Evolutionary conservation across 1,284 basidiomycete genomes (phyloP).

Genomic region (Moesziomyces sp.): DNA sequence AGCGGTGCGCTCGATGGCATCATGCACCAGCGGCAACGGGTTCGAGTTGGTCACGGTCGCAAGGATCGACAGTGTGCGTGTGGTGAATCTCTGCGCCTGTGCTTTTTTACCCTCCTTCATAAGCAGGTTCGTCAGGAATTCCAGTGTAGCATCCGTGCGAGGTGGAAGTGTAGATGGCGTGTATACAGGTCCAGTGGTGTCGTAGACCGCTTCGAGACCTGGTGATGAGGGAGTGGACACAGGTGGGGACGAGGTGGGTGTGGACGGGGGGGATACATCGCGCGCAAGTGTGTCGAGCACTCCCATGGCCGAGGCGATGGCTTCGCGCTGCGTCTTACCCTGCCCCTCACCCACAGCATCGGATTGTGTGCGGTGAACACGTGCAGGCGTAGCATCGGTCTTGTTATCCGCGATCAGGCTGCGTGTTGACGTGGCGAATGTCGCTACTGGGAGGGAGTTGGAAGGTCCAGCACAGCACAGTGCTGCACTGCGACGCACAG

Average conservation of each 20-base stretch:
- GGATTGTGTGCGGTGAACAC: slow-evolving; percentile 22
- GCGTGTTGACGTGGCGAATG: slow-evolving; percentile 7
- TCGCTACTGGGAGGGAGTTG: slow-evolving; percentile 5
- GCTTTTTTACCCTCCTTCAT: slow-evolving; percentile 69
- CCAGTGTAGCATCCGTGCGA: slow-evolving; percentile 61
- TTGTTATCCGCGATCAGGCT: slow-evolving; percentile 30
- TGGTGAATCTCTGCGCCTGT: slow-evolving; percentile 63
- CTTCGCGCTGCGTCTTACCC: slow-evolving; percentile 34
- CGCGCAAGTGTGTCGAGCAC: slow-evolving; percentile 29
- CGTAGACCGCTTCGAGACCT: slow-evolving; percentile 6
- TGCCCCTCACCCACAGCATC: not conserved
- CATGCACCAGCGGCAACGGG: slow-evolving; percentile 66
- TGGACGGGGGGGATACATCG: slow-evolving; percentile 4
- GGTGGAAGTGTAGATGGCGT: slow-evolving; percentile 48
- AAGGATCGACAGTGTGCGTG: slow-evolving; percentile 61
- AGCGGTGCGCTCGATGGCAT: slow-evolving; percentile 64
- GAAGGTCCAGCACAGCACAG: slow-evolving; percentile 17
- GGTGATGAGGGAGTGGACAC: not conserved
- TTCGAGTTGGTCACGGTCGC: slow-evolving; percentile 60
- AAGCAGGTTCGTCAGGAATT: slow-evolving; percentile 66
- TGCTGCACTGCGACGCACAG: not conserved
- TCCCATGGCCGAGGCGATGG: slow-evolving; percentile 33
- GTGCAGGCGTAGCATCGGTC: slow-evolving; percentile 20
- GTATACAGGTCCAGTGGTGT: slow-evolving; percentile 32
- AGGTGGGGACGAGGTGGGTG: not conserved